Conservation (phyloP, 2,329 filamentous ascomycete genomes). For the Ambrosiella beaveri region DNA sequence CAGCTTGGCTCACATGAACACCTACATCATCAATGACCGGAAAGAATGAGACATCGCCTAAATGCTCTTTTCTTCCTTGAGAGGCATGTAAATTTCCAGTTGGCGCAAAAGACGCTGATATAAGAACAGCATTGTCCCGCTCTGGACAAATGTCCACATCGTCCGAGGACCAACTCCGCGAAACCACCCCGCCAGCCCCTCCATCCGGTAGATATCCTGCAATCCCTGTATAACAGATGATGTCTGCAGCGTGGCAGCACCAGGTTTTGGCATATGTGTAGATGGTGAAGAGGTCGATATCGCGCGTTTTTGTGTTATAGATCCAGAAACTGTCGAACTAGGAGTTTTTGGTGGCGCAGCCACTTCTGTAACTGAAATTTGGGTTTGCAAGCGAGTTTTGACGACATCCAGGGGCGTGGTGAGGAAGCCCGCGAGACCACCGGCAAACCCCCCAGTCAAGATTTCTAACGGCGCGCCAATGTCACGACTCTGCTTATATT, state of each 20-base stretch:
- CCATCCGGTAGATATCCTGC: slow-evolving; percentile 72
- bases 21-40: slow-evolving; percentile 14
- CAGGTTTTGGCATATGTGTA: slow-evolving; percentile 63
- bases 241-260: slow-evolving; percentile 66
- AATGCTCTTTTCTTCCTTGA: slow-evolving; percentile 17
- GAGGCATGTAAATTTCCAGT: slow-evolving; percentile 38
- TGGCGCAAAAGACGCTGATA: slow-evolving; percentile 76
- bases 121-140: slow-evolving; percentile 86
- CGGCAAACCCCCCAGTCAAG: slow-evolving; percentile 72
- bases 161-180: slow-evolving; percentile 80
- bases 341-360: slow-evolving; percentile 15
- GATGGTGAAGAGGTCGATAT: slow-evolving; percentile 87
- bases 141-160: slow-evolving; percentile 96
- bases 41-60: slow-evolving; percentile 7
- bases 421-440: slow-evolving; percentile 80
- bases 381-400: slow-evolving; percentile 90
- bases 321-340: neutral
- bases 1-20: neutral
- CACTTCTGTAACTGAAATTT: slow-evolving; percentile 36
- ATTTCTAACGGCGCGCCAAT: slow-evolving; percentile 78
- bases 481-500: slow-evolving; percentile 62
- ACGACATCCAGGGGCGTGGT: slow-evolving; percentile 95
- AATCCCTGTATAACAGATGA: slow-evolving; percentile 77
- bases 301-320: slow-evolving; percentile 39
- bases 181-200: slow-evolving; percentile 83